Conservation (phyloP, 2,329 filamentous ascomycete species). For the Aspergillus brasiliensis region DNA sequence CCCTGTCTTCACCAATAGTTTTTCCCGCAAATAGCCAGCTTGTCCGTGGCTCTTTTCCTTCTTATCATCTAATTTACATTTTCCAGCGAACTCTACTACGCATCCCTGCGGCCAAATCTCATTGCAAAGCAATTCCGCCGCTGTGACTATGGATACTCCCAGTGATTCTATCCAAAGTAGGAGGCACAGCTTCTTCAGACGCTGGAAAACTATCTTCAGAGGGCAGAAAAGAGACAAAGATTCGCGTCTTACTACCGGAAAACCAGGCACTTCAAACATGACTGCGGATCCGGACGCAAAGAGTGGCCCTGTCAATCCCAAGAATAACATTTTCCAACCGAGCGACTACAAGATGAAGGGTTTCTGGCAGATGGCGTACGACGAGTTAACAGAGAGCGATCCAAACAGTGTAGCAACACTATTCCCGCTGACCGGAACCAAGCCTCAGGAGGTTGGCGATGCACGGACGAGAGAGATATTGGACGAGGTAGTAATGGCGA, state of each 20-base stretch:
- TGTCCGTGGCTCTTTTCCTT: background rate
- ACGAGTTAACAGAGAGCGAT: background rate
- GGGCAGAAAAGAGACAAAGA: background rate
- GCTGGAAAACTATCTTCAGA: background rate
- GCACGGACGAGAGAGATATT: background rate
- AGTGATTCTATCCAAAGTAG: background rate
- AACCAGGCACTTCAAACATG: background rate
- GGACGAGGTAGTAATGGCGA: background rate
- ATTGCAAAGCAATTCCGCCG: background rate
- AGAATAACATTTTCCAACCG: background rate
- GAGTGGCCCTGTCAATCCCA: background rate
- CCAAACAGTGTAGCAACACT: background rate
- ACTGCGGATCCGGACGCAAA: background rate
- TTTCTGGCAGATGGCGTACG: slow-evolving; percentile 2
- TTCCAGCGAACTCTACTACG: background rate
- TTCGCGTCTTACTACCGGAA: background rate
- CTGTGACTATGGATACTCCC: background rate
- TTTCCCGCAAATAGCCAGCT: background rate
- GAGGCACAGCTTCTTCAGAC: background rate
- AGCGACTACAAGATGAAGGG: background rate
- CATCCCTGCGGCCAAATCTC: background rate
- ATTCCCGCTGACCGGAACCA: background rate
- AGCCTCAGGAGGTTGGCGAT: background rate
- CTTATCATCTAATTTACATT: background rate
- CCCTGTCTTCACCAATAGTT: background rate